Evolutionary conservation across 345 rosid species (phyloP).

Genomic region (Salix exigua): DNA sequence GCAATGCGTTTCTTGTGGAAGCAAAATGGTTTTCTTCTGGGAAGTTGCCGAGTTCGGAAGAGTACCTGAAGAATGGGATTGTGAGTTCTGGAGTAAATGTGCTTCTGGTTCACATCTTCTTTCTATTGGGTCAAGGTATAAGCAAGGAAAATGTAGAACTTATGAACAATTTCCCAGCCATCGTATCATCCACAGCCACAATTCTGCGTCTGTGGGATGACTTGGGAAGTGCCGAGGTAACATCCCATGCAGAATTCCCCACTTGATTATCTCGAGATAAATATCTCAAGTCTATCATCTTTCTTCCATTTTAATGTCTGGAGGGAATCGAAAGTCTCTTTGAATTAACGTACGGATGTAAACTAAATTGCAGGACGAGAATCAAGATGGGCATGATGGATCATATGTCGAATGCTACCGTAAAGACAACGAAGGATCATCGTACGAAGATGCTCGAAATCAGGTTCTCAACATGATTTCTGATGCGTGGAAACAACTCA

Average conservation of each 20-base stretch:
- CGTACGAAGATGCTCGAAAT: constrained; percentile 29
- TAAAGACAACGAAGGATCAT: constrained; percentile 33
- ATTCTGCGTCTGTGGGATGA: constrained; percentile 52
- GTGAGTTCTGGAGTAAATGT: constrained; percentile 53
- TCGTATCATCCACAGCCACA: constrained; percentile 38
- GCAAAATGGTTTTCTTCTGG: constrained; percentile 52
- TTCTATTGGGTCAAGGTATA: constrained; percentile 40
- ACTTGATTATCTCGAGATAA: too few relatives aligned
- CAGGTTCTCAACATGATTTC: constrained; percentile 36
- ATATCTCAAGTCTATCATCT: too few relatives aligned
- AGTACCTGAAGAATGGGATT: constrained; percentile 57
- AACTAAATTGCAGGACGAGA: constrained; percentile 41
- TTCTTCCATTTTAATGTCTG: too few relatives aligned
- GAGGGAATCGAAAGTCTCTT: too few relatives aligned
- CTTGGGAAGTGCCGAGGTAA: constrained; percentile 56
- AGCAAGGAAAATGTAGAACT: constrained; percentile 27
- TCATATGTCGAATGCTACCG: constrained; percentile 54
- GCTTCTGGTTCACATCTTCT: constrained; percentile 44
- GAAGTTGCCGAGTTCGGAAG: constrained; percentile 30
- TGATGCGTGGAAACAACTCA: constrained; percentile 53
- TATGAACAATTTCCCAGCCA: constrained; percentile 29
- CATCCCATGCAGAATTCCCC: too few relatives aligned
- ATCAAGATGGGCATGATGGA: constrained; percentile 53
- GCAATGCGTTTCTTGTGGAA: constrained; percentile 54
- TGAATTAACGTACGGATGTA: too few relatives aligned